Evolutionary conservation across 164 flowering plant genomes (phyloP).

Genomic region (Cinnamomum chago): DNA sequence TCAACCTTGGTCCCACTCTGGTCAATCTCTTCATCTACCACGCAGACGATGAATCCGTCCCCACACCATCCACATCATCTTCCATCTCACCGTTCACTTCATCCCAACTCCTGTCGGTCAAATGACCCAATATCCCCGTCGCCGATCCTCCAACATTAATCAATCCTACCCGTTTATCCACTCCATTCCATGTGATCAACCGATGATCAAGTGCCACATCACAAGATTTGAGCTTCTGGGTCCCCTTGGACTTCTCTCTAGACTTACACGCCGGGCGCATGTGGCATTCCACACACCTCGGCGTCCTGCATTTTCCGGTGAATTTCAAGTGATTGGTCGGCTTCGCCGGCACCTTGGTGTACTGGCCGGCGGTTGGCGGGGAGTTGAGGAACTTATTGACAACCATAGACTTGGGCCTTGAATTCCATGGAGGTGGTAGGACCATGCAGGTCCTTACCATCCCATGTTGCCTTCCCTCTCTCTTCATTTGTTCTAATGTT

Average conservation of each 20-base stretch:
- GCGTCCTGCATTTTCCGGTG: constrained; percentile 54
- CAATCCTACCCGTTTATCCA: constrained; percentile 1
- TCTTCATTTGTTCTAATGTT: constrained; percentile 40
- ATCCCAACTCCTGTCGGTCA: constrained; percentile 13
- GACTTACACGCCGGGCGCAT: constrained; percentile 44
- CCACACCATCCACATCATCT: background rate
- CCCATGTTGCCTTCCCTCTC: constrained; percentile 79
- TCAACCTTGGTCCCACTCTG: background rate
- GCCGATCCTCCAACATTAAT: constrained; percentile 40
- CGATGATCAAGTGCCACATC: constrained; percentile 21
- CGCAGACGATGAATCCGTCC: background rate
- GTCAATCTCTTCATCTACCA: background rate
- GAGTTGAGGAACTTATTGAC: background rate
- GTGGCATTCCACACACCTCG: constrained; percentile 46
- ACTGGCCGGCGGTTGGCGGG: background rate
- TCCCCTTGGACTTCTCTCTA: constrained; percentile 54
- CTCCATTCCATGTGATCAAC: constrained; percentile 1
- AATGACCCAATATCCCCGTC: constrained; percentile 25
- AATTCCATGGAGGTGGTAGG: constrained; percentile 4
- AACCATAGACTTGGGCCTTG: background rate
- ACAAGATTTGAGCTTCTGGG: constrained; percentile 33
- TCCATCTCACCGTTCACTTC: background rate
- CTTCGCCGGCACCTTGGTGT: constrained; percentile 40
- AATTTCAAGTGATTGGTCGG: constrained; percentile 87
- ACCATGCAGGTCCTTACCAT: constrained; percentile 31